These are phyloP conservation scores for Cordyceps cateniannulata DNA, from an alignment of 2,329 filamentous ascomycete genomes.

Conservation along the genomic window DNA sequence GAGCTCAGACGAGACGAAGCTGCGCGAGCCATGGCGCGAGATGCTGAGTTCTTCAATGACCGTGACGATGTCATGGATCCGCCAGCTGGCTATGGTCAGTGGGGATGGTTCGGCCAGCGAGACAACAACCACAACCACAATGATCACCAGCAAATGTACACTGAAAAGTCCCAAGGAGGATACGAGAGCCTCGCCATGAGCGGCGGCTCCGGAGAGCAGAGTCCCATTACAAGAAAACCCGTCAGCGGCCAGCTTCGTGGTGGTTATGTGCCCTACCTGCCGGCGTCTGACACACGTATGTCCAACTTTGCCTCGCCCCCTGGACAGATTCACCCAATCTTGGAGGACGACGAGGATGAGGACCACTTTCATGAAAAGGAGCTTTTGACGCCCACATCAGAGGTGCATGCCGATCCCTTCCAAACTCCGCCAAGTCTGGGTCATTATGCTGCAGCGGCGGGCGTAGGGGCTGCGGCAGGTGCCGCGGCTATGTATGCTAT, in stretches of 20 bases:
- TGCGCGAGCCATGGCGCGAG: conserved; percentile 43
- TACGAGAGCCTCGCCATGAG: conserved; percentile 42
- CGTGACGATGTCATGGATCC: conserved; percentile 41
- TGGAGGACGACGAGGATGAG: conserved; percentile 50
- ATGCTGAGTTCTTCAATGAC: conserved; percentile 38
- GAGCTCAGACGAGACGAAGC: conserved; percentile 36
- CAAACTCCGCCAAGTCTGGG: conserved; percentile 31
- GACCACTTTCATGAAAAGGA: conserved; percentile 28
- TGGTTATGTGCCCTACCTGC: conserved; percentile 24
- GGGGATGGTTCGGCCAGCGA: conserved; percentile 27
- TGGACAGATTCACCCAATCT: conserved; percentile 50
- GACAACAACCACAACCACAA: background rate
- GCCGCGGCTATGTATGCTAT: conserved; percentile 12
- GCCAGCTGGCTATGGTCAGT: conserved; percentile 6
- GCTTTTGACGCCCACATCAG: conserved; percentile 29
- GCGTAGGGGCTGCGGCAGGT: conserved; percentile 12
- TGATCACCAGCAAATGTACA: background rate
- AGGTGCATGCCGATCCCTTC: conserved; percentile 42
- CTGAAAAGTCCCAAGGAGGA: conserved; percentile 33
- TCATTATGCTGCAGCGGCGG: conserved; percentile 13
- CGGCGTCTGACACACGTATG: conserved; percentile 21
- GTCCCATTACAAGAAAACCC: conserved; percentile 29
- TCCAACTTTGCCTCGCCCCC: conserved; percentile 24
- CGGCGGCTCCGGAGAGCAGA: conserved; percentile 16
- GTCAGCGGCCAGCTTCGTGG: conserved; percentile 23